Evolutionary conservation across 2,329 filamentous ascomycete genomes (phyloP), one percentile per base, ranked within the genome.

Genomic region (Ceratocystis papillata): DNA sequence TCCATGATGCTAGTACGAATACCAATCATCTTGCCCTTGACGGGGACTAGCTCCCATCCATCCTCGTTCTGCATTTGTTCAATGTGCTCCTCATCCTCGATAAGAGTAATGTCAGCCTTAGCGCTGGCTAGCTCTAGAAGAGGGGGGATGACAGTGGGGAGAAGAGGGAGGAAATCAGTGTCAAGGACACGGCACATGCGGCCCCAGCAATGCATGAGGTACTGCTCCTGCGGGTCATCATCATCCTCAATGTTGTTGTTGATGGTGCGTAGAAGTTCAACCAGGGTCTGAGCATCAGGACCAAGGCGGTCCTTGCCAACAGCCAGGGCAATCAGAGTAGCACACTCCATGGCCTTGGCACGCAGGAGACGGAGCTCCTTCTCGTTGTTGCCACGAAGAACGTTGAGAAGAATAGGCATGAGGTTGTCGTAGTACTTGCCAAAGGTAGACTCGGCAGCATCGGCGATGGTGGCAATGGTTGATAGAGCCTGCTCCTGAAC

Each of bases 291-390:
- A 3, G 93, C 92, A 76, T 99, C 93, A 69, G 83, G 81, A 8
- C 90, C 92, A 76, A 99, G 90, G 69, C 89, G 88, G 71, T 95
- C 89, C 76, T 95, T 94, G 64, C 94, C 94, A 68, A 99, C 94
- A 37, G 94, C 94, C 65, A 99, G 80, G 41, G 94, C 90, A 72
- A 99, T 99, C 55, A 99, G 79, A 6, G 94, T 99, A 20, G 94
- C 93, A 73, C 94, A 99, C 77, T 99, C 94, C 94, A 99, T 99
- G 2, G 94, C 94, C 80, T 99, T 99, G 62, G 94, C 94, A 67
- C 93, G 85, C 48, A 99, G 82, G 60, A 97, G 79, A 65, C 93
- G 84, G 76, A 92, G 92, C 73, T 99, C 94, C 77, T 96, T 96
- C 64, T 92, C 90, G 72, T 92, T 93, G 73, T 96, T 91, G 71